A percentile compares a stretch with the other conserved stretches of the same genome.
Evolutionary conservation across 1,284 basidiomycete species (phyloP).

Genomic region (Termitomyces sp.): DNA sequence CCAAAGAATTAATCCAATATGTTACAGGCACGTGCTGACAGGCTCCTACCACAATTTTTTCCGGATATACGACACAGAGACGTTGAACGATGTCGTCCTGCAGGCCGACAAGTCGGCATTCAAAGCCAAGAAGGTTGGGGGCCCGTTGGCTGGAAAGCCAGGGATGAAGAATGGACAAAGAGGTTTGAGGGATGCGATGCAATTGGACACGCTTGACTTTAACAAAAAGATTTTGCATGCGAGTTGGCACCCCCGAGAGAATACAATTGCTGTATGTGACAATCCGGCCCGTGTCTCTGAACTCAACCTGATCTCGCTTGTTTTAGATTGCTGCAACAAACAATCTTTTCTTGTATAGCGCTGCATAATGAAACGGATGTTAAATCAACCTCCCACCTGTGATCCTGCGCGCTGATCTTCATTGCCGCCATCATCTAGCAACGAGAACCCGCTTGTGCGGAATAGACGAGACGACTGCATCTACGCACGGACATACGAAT

Average conservation of each 20-base stretch:
- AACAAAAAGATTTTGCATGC: conserved; percentile 99
- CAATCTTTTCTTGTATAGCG: conserved; percentile 87
- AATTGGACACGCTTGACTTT: conserved; percentile 91
- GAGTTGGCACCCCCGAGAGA: conserved; percentile 96
- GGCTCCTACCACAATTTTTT: conserved; percentile 99
- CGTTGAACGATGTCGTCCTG: conserved; percentile 85
- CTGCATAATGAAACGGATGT: conserved; percentile 48
- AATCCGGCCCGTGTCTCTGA: not conserved
- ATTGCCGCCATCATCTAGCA: conserved; percentile 15
- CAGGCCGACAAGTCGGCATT: conserved; percentile 99
- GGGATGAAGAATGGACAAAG: conserved; percentile 67
- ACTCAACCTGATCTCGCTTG: conserved; percentile 11
- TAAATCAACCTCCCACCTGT: conserved; percentile 8
- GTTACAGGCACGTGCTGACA: conserved; percentile 81
- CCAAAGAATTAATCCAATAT: conserved; percentile 6
- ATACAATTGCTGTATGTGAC: conserved; percentile 86
- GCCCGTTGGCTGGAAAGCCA: conserved; percentile 67
- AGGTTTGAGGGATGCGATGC: conserved; percentile 78
- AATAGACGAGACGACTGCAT: conserved; percentile 22
- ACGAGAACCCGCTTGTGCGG: conserved; percentile 20
- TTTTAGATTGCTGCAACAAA: conserved; percentile 88
- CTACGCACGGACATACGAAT: conserved; percentile 20
- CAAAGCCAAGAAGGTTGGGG: conserved; percentile 97
- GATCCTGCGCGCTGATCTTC: conserved; percentile 11
- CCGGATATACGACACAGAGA: conserved; percentile 97